A percentile compares a stretch with the other conserved stretches of the same genome.
Evolutionary conservation across 495 filamentous ascomycete species (phyloP).

Genomic region (Apiosordaria backusii): DNA sequence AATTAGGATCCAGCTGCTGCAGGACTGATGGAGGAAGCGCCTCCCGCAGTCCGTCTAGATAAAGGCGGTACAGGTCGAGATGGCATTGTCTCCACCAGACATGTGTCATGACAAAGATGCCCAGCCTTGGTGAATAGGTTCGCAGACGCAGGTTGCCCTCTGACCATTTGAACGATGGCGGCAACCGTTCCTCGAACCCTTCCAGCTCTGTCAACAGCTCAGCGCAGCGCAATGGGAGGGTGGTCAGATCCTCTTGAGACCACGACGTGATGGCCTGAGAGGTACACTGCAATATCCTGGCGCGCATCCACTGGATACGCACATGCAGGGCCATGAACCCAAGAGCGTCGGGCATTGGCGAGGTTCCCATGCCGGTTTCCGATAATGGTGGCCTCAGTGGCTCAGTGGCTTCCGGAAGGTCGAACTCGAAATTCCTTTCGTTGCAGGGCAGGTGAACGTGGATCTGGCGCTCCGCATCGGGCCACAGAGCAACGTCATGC

Average conservation of each 20-base stretch:
- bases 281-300: slow-evolving; percentile 42
- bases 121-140: slow-evolving; percentile 45
- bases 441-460: slow-evolving; percentile 49
- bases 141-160: slow-evolving; percentile 48
- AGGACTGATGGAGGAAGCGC: slow-evolving; percentile 36
- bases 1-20: slow-evolving; percentile 37
- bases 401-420: slow-evolving; percentile 47
- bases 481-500: slow-evolving; percentile 45
- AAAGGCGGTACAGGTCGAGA: slow-evolving; percentile 48
- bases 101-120: slow-evolving; percentile 51
- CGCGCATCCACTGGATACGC: slow-evolving; percentile 46
- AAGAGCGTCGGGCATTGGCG: slow-evolving; percentile 44
- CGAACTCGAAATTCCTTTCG: slow-evolving; percentile 52
- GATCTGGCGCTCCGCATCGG: slow-evolving; percentile 40
- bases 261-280: slow-evolving; percentile 33
- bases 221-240: slow-evolving; percentile 39
- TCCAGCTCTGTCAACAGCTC: slow-evolving; percentile 42
- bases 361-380: slow-evolving; percentile 17
- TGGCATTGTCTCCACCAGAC: slow-evolving; percentile 51
- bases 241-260: slow-evolving; percentile 34
- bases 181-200: slow-evolving; percentile 44
- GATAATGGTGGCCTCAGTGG: slow-evolving; percentile 36
- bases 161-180: slow-evolving; percentile 45
- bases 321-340: slow-evolving; percentile 48
- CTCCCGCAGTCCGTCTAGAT: slow-evolving; percentile 43